These are phyloP conservation scores for Neurospora sp. DNA, from an alignment of 495 filamentous ascomycete species.

Conservation along the genomic window DNA sequence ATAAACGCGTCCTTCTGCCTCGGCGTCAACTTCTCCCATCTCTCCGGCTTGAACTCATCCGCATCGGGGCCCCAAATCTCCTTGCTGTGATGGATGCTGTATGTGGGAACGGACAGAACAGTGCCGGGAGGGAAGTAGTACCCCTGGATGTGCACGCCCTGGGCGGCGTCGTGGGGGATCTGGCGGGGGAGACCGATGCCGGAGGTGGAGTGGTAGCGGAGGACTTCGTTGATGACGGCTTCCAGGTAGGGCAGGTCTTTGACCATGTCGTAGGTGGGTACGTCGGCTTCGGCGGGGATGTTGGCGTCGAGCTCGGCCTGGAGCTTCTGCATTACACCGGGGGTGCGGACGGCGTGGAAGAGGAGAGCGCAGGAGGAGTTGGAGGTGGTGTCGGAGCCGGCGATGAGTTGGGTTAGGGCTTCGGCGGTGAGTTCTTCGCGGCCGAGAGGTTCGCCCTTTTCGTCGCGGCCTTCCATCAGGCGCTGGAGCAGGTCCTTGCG, in stretches of 20 bases:
- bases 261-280: slow-evolving; percentile 63
- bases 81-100: slow-evolving; percentile 75
- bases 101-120: slow-evolving; percentile 75
- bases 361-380: slow-evolving; percentile 85
- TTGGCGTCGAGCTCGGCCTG: slow-evolving; percentile 63
- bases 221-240: slow-evolving; percentile 76
- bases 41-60: slow-evolving; percentile 65
- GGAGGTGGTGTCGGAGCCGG: slow-evolving; percentile 80
- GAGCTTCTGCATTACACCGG: slow-evolving; percentile 60
- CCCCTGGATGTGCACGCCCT: slow-evolving; percentile 33
- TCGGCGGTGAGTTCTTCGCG: slow-evolving; percentile 78
- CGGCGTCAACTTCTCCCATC: slow-evolving; percentile 56
- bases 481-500: slow-evolving; percentile 75
- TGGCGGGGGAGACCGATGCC: slow-evolving; percentile 79
- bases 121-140: slow-evolving; percentile 64
- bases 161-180: slow-evolving; percentile 49
- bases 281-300: slow-evolving; percentile 46
- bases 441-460: slow-evolving; percentile 60
- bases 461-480: slow-evolving; percentile 80
- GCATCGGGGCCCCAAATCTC: slow-evolving; percentile 80
- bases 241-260: slow-evolving; percentile 69
- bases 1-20: slow-evolving; percentile 72
- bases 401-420: slow-evolving; percentile 82
- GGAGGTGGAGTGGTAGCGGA: slow-evolving; percentile 84
- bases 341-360: slow-evolving; percentile 61